phyloP scores from a whole-genome alignment of 2,329 filamentous ascomycete species.

The Pyricularia sp. region DNA sequence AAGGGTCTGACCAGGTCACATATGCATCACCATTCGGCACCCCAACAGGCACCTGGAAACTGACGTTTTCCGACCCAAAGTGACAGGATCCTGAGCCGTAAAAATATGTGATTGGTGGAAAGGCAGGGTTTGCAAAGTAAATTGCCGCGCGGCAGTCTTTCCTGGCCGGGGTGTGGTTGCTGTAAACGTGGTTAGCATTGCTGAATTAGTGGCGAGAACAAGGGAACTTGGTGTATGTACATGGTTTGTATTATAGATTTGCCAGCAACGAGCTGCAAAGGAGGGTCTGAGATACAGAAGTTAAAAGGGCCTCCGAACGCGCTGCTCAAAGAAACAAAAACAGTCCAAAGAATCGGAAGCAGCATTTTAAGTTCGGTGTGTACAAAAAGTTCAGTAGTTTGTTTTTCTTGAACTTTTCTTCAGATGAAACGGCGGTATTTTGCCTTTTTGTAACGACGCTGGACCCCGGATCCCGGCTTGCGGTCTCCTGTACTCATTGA shows the following conservation, averaged over 20 bases:
- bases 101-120: neutral
- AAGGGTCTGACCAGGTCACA: neutral
- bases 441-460: neutral
- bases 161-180: neutral
- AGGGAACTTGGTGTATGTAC: neutral
- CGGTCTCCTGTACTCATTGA: neutral
- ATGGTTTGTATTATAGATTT: neutral
- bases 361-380: neutral
- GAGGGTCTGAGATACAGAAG: neutral
- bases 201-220: neutral
- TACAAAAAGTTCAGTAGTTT: neutral
- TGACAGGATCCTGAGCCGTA: neutral
- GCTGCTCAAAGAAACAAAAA: neutral
- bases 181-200: neutral
- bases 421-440: neutral
- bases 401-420: neutral
- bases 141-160: neutral
- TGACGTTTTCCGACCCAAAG: neutral
- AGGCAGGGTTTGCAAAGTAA: neutral
- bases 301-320: neutral
- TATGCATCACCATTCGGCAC: neutral
- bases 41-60: neutral
- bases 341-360: neutral
- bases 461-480: neutral
- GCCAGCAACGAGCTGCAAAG: neutral